These are phyloP conservation scores for Cystobasidiaceae sp. DNA, from an alignment of 1,284 basidiomycete genomes.

Conservation along the genomic window DNA sequence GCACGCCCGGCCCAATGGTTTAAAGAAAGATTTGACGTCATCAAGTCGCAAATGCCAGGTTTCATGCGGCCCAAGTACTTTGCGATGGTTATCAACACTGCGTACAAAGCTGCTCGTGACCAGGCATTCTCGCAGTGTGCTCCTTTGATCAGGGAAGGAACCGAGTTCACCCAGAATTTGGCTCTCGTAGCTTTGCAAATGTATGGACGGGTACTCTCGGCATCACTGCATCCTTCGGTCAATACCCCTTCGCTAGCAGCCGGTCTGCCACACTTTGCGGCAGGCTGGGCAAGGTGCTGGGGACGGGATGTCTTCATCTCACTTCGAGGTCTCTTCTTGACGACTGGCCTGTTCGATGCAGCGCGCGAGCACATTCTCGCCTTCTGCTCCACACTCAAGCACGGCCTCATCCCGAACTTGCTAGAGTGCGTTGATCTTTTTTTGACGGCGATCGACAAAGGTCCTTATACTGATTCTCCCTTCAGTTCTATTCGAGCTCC, in stretches of 20 bases:
- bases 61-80: constrained; percentile 93
- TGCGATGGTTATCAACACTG: constrained; percentile 76
- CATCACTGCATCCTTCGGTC: constrained; percentile 64
- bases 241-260: constrained; percentile 77
- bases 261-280: constrained; percentile 86
- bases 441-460: background rate
- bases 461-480: background rate
- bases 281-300: constrained; percentile 91
- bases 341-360: constrained; percentile 79
- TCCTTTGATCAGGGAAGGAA: constrained; percentile 74
- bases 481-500: constrained; percentile 42
- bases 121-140: constrained; percentile 77
- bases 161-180: constrained; percentile 81
- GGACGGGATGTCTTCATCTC: constrained; percentile 69
- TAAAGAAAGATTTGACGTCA: constrained; percentile 70
- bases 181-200: constrained; percentile 84
- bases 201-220: constrained; percentile 81
- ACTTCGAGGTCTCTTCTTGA: constrained; percentile 68
- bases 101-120: constrained; percentile 79
- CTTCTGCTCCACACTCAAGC: constrained; percentile 43
- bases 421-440: constrained; percentile 70
- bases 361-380: constrained; percentile 83
- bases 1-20: constrained; percentile 71
- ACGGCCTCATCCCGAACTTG: constrained; percentile 75
- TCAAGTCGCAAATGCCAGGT: constrained; percentile 66